phyloP scores from a whole-genome alignment of 106 monocot genomes.

The Acorus calamus region DNA sequence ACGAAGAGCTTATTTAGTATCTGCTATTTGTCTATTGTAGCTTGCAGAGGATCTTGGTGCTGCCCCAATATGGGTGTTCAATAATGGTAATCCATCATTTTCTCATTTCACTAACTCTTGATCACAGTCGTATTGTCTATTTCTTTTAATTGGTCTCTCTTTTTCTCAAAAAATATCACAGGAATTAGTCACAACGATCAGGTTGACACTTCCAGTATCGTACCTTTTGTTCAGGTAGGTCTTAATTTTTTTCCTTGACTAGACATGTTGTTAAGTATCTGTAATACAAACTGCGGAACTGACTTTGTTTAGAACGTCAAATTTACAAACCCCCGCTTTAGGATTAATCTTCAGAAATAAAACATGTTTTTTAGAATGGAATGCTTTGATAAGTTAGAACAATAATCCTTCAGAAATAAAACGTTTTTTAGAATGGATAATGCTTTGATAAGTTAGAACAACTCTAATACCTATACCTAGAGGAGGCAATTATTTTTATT shows the following conservation, averaged over 20 bases:
- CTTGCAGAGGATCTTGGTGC: constrained; percentile 89
- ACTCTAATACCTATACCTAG: too few species aligned
- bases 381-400: too few species aligned
- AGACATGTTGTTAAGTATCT: not conserved
- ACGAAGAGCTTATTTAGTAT: not conserved
- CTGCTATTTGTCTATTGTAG: constrained; percentile 21
- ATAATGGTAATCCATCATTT: constrained; percentile 51
- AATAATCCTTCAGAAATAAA: too few species aligned
- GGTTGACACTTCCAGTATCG: constrained; percentile 51
- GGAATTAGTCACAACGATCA: constrained; percentile 82
- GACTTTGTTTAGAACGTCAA: too few species aligned
- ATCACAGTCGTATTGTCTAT: not conserved
- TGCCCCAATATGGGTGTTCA: constrained; percentile 75
- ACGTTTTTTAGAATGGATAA: too few species aligned
- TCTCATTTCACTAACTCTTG: not conserved
- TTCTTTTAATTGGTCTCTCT: not conserved
- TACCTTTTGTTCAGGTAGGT: constrained; percentile 71
- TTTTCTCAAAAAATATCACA: constrained; percentile 13
- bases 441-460: too few species aligned
- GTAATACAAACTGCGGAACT: too few species aligned
- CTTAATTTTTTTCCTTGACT: not conserved
- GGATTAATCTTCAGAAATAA: too few species aligned
- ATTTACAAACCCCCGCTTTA: too few species aligned
- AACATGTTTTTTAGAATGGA: too few species aligned
- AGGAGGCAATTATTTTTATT: too few species aligned